Percentiles rank a stretch among this genome's conserved stretches.
These are phyloP conservation scores for Brassica rapa DNA, from an alignment of 345 rosid genomes.

Conservation along the genomic window DNA sequence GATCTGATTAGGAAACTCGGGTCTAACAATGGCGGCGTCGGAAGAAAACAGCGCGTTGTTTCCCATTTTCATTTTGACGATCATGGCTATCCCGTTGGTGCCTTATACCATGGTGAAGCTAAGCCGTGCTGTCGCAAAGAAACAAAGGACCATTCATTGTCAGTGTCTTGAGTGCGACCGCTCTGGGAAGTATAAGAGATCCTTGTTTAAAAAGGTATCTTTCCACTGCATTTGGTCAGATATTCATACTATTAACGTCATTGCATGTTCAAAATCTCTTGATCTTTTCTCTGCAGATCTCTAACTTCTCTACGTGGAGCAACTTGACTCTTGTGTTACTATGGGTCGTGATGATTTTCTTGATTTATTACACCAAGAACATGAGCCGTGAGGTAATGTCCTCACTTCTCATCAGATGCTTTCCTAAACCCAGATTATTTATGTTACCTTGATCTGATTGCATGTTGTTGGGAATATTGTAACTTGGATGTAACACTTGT, in stretches of 20 bases:
- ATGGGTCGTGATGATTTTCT: conserved; percentile 85
- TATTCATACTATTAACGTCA: background rate
- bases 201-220: conserved; percentile 76
- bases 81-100: conserved; percentile 90
- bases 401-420: too few relatives aligned
- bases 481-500: conserved; percentile 14
- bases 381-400: conserved; percentile 69
- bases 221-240: background rate
- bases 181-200: conserved; percentile 84
- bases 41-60: conserved; percentile 88
- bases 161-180: conserved; percentile 76
- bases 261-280: conserved; percentile 18
- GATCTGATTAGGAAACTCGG: conserved; percentile 25
- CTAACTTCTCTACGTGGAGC: conserved; percentile 89
- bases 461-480: background rate
- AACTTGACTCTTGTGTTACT: conserved; percentile 83
- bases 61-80: conserved; percentile 94
- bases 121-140: conserved; percentile 69
- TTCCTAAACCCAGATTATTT: background rate
- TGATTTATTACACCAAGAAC: conserved; percentile 81
- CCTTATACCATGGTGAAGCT: conserved; percentile 79
- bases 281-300: conserved; percentile 58
- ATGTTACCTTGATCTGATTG: conserved; percentile 12
- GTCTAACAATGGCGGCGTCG: conserved; percentile 72
- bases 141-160: conserved; percentile 75